These are phyloP conservation scores for Xylariaceae sp. DNA, from an alignment of 2,329 filamentous ascomycete genomes.

Conservation along the genomic window DNA sequence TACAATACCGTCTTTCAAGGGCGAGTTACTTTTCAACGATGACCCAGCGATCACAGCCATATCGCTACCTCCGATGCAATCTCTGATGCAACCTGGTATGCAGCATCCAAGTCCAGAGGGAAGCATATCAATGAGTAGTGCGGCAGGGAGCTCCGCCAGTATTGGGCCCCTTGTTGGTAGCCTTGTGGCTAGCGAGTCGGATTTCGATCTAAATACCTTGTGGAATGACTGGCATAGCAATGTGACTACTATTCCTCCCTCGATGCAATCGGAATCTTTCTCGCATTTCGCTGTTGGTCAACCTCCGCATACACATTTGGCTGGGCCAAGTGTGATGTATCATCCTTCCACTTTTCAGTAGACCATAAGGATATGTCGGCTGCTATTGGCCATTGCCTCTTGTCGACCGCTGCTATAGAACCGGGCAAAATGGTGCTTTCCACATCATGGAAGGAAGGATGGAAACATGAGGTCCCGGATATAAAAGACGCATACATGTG, in stretches of 20 bases:
- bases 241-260: background rate
- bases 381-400: too few species aligned
- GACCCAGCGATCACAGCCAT: constrained; percentile 13
- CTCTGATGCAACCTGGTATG: constrained; percentile 24
- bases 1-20: constrained; percentile 9
- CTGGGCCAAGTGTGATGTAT: background rate
- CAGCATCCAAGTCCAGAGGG: constrained; percentile 32
- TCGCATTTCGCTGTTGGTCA: background rate
- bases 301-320: too few species aligned
- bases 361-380: too few species aligned
- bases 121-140: constrained; percentile 24
- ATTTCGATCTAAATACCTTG: constrained; percentile 17
- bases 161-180: constrained; percentile 23
- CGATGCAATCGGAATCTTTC: background rate
- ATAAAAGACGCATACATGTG: background rate
- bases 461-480: background rate
- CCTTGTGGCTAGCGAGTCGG: constrained; percentile 26
- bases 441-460: background rate
- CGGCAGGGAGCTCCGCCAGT: constrained; percentile 17
- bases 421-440: background rate
- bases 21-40: constrained; percentile 18
- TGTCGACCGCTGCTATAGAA: background rate
- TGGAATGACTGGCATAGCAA: constrained; percentile 13
- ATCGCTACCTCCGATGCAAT: constrained; percentile 12
- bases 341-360: background rate